phyloP scores from a whole-genome alignment of 169 alveolate species.

The Plasmodium vivax region DNA sequence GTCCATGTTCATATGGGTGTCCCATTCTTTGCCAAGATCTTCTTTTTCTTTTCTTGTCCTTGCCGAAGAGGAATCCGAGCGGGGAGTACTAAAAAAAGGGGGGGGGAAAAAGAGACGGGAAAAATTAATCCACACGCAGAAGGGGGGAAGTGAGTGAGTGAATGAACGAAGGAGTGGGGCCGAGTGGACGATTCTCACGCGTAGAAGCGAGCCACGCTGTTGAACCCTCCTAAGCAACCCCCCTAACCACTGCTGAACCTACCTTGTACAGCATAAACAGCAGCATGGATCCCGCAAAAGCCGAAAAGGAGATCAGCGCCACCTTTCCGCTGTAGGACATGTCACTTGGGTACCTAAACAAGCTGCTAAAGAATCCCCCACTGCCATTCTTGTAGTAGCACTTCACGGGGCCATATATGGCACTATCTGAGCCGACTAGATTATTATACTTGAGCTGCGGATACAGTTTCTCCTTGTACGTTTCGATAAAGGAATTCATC shows the following conservation, averaged over 20 bases:
- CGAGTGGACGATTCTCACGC: neutral
- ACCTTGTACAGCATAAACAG: constrained; percentile 14
- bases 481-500: neutral
- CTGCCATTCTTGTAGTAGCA: neutral
- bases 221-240: neutral
- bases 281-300: neutral
- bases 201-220: neutral
- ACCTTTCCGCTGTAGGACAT: neutral
- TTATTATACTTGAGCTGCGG: neutral
- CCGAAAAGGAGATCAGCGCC: neutral
- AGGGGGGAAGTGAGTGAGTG: neutral
- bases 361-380: neutral
- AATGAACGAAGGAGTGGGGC: neutral
- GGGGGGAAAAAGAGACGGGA: too few species aligned
- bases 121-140: neutral
- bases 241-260: neutral
- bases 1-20: neutral
- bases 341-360: neutral
- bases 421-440: too few species aligned
- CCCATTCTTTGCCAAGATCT: neutral
- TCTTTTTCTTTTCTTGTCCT: neutral
- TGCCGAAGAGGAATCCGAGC: neutral
- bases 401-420: neutral
- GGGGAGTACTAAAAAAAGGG: neutral
- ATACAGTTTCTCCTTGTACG: neutral